phyloP scores from a whole-genome alignment of 2,329 filamentous ascomycete genomes.

The Colletotrichum kahawae region DNA sequence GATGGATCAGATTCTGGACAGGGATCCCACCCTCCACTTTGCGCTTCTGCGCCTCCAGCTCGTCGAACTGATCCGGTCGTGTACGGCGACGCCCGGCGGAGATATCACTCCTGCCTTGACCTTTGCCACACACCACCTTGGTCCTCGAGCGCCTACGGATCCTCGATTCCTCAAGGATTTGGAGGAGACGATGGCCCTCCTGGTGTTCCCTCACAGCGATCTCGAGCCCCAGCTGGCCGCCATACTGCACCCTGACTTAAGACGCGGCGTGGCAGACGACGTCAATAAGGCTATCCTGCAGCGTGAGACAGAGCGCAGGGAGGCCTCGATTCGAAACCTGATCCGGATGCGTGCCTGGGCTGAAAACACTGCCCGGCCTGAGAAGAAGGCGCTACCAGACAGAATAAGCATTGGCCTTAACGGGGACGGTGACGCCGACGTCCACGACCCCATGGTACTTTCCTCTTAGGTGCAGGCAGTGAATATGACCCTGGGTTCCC shows the following conservation, averaged over 20 bases:
- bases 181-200: conserved; percentile 89
- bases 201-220: conserved; percentile 85
- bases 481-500: not conserved
- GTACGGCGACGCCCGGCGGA: conserved; percentile 67
- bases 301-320: conserved; percentile 73
- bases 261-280: conserved; percentile 81
- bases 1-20: conserved; percentile 79
- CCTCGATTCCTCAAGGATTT: conserved; percentile 83
- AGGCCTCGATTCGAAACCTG: conserved; percentile 82
- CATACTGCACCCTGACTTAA: conserved; percentile 79
- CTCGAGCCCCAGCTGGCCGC: conserved; percentile 77
- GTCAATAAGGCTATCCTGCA: conserved; percentile 90
- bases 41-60: conserved; percentile 87
- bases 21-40: conserved; percentile 84
- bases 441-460: conserved; percentile 19
- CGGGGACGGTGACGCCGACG: conserved; percentile 26
- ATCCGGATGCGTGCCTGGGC: conserved; percentile 87
- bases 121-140: conserved; percentile 88
- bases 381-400: conserved; percentile 45
- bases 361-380: conserved; percentile 64
- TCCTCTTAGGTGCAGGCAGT: not conserved
- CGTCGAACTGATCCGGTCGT: conserved; percentile 87
- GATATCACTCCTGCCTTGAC: conserved; percentile 82
- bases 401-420: conserved; percentile 44
- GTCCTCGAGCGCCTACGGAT: conserved; percentile 83